Conservation (phyloP, 2,329 filamentous ascomycete species). For the Alternaria incomplexa region DNA sequence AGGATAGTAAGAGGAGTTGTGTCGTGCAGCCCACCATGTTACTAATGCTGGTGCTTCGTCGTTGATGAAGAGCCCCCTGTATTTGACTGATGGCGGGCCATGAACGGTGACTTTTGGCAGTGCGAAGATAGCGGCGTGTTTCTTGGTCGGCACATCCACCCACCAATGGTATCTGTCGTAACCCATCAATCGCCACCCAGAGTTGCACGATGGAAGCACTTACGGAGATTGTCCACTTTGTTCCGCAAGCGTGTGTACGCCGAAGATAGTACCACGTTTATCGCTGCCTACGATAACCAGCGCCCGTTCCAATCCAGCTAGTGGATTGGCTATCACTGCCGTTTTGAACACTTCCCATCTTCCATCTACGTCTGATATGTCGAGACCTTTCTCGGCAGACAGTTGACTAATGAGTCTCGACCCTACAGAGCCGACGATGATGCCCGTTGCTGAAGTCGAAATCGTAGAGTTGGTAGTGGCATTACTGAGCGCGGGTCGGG, state of each 20-base stretch:
- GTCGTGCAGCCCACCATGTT: constrained; percentile 56
- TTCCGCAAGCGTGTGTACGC: constrained; percentile 71
- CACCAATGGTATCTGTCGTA: constrained; percentile 64
- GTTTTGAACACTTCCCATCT: constrained; percentile 72
- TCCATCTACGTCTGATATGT: constrained; percentile 61
- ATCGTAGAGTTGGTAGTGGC: not conserved
- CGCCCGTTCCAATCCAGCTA: constrained; percentile 61
- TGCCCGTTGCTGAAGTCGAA: constrained; percentile 44
- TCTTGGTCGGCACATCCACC: constrained; percentile 64
- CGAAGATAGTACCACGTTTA: constrained; percentile 69
- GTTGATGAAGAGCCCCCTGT: constrained; percentile 72
- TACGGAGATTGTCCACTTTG: constrained; percentile 71
- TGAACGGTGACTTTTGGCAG: constrained; percentile 61
- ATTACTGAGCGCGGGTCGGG: not conserved
- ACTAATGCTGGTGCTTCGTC: constrained; percentile 70
- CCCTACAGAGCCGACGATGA: constrained; percentile 71
- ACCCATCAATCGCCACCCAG: not conserved
- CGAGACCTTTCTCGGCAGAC: constrained; percentile 60
- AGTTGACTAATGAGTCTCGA: constrained; percentile 65
- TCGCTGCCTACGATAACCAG: constrained; percentile 70
- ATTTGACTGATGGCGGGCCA: constrained; percentile 66
- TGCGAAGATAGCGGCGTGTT: constrained; percentile 61
- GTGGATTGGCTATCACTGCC: constrained; percentile 61
- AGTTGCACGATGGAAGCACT: accelerated
- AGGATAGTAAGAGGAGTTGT: constrained; percentile 57